phyloP scores from a whole-genome alignment of 352 stramenopile genomes.

The Blastocystis sp. region DNA sequence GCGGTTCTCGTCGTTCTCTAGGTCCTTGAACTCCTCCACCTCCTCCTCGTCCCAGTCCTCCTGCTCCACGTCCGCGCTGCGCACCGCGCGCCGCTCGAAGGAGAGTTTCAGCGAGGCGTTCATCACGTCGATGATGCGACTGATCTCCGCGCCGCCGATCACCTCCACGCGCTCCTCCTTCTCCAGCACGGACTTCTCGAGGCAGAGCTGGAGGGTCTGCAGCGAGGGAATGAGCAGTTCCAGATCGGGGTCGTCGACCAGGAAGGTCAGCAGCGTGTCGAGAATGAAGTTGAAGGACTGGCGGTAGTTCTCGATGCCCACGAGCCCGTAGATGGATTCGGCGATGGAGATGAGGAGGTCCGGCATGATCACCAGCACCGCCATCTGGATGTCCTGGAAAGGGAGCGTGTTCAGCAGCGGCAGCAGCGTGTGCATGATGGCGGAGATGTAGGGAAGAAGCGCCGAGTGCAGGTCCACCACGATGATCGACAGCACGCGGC shows the following conservation, averaged over 20 bases:
- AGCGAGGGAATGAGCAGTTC: slow-evolving; percentile 43
- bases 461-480: slow-evolving; percentile 33
- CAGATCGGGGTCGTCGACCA: slow-evolving; percentile 36
- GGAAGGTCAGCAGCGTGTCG: slow-evolving; percentile 51
- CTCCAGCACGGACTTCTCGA: slow-evolving; percentile 19
- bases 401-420: slow-evolving; percentile 37
- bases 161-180: neutral
- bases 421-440: slow-evolving; percentile 52
- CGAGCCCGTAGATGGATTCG: neutral
- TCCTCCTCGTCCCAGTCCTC: slow-evolving; percentile 68
- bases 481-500: slow-evolving; percentile 19
- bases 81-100: slow-evolving; percentile 45
- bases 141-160: slow-evolving; percentile 37
- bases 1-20: slow-evolving; percentile 58
- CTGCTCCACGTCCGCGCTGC: slow-evolving; percentile 43
- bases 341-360: slow-evolving; percentile 38
- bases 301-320: slow-evolving; percentile 30
- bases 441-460: neutral
- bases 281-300: slow-evolving; percentile 40
- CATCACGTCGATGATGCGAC: slow-evolving; percentile 39
- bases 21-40: slow-evolving; percentile 56
- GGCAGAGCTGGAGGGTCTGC: slow-evolving; percentile 41
- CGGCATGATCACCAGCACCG: slow-evolving; percentile 32
- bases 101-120: neutral
- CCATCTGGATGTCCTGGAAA: slow-evolving; percentile 64